Base-by-base conservation (phyloP, 768 basidiomycete genomes). In the Leucosporidium creatinivorum region DNA sequence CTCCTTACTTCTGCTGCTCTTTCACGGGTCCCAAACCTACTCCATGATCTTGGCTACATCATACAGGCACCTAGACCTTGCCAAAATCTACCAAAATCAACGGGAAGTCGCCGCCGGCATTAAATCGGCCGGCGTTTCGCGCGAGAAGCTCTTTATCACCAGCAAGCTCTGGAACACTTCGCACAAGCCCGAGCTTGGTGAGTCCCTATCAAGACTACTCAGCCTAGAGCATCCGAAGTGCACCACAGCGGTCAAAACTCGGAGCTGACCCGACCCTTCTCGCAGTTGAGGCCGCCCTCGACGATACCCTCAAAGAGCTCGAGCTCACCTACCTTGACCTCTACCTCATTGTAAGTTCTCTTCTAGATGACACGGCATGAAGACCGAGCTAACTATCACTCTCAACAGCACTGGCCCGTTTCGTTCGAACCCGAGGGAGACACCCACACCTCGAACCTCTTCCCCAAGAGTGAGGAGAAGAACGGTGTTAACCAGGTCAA, bases 121-220 rank as follows among this genome's bases (percentile, higher is more conserved):
- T 74, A 85, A 89, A 67, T 86, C 86, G 1, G 83, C 84, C 13
- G 87, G 89, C 62, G 88, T 90, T 67, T 84, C 85, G 75, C 87
- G 90, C 70, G 85, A 88, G 76, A 86, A 92, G 19, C 82, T 91
- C 63, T 90, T 76, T 73, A 70, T 78, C 66, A 89, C 88, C 4
- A 86, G 85, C 52, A 89, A 93, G 78, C 82, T 90, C 57, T 92
- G 90, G 90, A 91, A 91, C 78, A 81, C 82, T 57, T 81, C 83
- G 15, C 89, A 89, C 75, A 82, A 81, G 66, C 85, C 87, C 7
- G 81, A 83, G 12, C 77, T 82, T 60, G 58, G 50, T 51, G 25
- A 51, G 50, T 25, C 4, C 15, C 17, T 49, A n/a, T n/a, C n/a
- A n/a, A n/a, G n/a, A n/a, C n/a, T n/a, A n/a, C n/a, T n/a, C n/a